A percentile compares a stretch with the other conserved stretches of the same genome.
Conservation (phyloP, 805 yeast species). For the Pichia pseudocactophila region DNA sequence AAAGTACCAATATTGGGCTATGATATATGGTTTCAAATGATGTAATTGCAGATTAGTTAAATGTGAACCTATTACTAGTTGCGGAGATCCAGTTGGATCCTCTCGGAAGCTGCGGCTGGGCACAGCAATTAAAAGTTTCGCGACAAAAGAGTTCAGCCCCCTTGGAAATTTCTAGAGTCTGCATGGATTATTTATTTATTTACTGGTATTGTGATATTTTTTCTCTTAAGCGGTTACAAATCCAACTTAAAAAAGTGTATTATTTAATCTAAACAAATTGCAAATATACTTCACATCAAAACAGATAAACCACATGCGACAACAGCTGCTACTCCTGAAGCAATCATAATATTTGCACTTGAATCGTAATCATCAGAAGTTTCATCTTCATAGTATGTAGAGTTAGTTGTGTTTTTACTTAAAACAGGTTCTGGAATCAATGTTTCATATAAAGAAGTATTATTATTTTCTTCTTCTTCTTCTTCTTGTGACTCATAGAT, state of each 20-base stretch:
- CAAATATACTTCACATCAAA: slow-evolving; percentile 11
- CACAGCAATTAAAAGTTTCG: too few relatives aligned
- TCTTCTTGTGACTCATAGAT: slow-evolving; percentile 13
- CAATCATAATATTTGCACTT: slow-evolving; percentile 5
- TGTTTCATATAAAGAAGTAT: background rate
- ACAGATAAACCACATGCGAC: slow-evolving; percentile 20
- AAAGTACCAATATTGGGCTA: too few relatives aligned
- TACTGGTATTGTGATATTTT: too few relatives aligned
- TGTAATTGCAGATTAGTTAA: too few relatives aligned
- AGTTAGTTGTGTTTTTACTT: slow-evolving; percentile 9
- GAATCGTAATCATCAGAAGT: slow-evolving; percentile 7
- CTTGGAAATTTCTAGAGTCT: too few relatives aligned
- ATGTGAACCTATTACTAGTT: too few relatives aligned
- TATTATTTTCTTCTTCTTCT: slow-evolving; percentile 2
- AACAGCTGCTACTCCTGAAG: slow-evolving; percentile 15
- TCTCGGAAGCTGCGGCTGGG: too few relatives aligned
- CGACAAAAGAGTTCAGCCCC: too few relatives aligned
- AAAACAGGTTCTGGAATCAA: background rate
- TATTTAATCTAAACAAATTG: background rate
- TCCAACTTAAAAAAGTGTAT: background rate
- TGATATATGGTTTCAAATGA: too few relatives aligned
- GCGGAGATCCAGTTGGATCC: too few relatives aligned
- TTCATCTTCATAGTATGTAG: background rate
- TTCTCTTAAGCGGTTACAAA: too few relatives aligned
- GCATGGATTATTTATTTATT: too few relatives aligned